phyloP scores from a whole-genome alignment of 257 asterid genomes.

The Solanum habrochaites region DNA sequence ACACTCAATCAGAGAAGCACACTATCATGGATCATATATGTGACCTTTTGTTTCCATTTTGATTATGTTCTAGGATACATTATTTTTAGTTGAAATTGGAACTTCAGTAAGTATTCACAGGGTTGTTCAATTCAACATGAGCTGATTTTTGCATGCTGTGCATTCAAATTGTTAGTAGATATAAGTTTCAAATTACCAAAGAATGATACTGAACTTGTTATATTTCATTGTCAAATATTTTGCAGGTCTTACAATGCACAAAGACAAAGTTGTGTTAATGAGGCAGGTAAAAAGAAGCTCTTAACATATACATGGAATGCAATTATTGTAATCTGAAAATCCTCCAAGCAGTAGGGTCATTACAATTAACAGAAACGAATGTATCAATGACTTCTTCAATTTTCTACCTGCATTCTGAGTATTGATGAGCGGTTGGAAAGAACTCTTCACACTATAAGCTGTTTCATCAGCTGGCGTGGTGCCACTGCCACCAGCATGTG shows the following conservation, averaged over 20 bases:
- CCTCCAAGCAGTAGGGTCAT: background rate
- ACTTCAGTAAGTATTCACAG: background rate
- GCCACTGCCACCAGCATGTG: slow-evolving; percentile 24
- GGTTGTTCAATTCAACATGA: background rate
- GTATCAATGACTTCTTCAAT: background rate
- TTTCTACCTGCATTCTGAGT: slow-evolving; percentile 9
- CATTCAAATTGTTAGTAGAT: background rate
- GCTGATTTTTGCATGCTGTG: background rate
- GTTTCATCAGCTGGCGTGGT: slow-evolving; percentile 19
- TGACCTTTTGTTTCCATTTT: background rate
- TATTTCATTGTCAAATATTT: background rate
- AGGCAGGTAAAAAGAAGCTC: background rate
- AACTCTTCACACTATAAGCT: slow-evolving; percentile 8
- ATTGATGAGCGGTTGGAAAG: background rate
- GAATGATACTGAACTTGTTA: background rate
- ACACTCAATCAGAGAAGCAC: background rate
- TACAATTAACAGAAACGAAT: background rate
- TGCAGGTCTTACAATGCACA: background rate
- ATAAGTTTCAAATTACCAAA: background rate
- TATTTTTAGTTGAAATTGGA: background rate
- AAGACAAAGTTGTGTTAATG: background rate
- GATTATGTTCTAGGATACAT: background rate
- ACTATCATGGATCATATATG: background rate
- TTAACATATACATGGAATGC: background rate
- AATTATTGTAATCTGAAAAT: background rate